Evolutionary conservation across 2,329 filamentous ascomycete species (phyloP), one percentile per base, ranked within the genome.

Genomic region (Cytospora schulzeri): DNA sequence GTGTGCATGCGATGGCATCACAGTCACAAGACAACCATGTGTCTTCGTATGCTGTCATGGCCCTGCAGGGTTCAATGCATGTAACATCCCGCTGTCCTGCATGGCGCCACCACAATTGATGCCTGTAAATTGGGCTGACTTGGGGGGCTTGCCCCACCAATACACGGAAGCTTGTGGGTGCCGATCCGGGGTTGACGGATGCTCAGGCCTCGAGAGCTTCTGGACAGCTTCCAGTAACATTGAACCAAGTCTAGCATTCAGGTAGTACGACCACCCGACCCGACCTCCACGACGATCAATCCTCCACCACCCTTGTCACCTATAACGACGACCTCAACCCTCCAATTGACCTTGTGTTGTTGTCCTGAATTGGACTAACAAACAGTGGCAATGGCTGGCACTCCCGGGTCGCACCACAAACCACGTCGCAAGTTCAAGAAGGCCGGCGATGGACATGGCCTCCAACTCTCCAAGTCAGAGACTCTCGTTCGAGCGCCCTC

Each of bases 401-500:
- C 66, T 65, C 73, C 79, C 69, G 78, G 84, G 68, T 81, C 83
- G 66, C 80, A 84, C 59, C 85, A 86, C 71, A 88, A 87, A 73
- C 80, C 85, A 57, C 79, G 86, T 76, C 85, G 85, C 73, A 86
- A 81, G 77, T 72, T 74, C 66, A 87, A 83, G 74, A 86, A 83
- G 73, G 76, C 77, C 67, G 76, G 73, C 60, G 74, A 74, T 71
- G 76, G 78, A 69, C 69, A 71, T 72, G 70, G 68, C 63, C 59
- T 67, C 60, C 60, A 70, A 63, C 68, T 67, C 28, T 57, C 71
- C 65, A 74, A 76, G 62, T 69, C 73, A 62, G 83, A 85, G 68
- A 74, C 79, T 58, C 76, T 84, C 62, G 76, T 84, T 59, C 81
- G 83, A 57, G 77, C 80, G 51, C 94, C 94, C 35, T 87, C 91